Evolutionary conservation across 1,284 basidiomycete genomes (phyloP), one percentile per base, ranked within the genome.

Genomic region (Crepidotus sp.): DNA sequence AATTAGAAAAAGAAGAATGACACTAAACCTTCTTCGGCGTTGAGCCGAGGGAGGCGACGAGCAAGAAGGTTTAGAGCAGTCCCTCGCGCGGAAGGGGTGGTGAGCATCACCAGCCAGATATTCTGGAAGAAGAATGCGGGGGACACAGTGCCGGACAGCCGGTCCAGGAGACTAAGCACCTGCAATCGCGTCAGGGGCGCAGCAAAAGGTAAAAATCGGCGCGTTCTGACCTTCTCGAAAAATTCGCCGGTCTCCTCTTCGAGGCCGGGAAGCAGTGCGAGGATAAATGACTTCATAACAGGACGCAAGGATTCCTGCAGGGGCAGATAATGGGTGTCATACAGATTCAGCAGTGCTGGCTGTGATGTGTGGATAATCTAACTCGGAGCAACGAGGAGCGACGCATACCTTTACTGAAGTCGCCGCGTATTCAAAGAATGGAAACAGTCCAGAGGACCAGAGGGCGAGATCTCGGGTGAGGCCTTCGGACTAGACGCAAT

Each of bases 351-450:
- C 1, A 97, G 69, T 8, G 83, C 76, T 1, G 92, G 92, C 79
- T 94, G 41, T 22, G 37, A 40, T 27, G 39, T 25, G 18, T 21
- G 26, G 24, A 37, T 40, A 40, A 24, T 30, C 41, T n/a, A 40
- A 6, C 3, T 5, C 46, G 30, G 17, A 17, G 22, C 31, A 41
- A 42, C 1, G 31, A 32, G n/a, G 25, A 13, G 10, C 1, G n/a
- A 50, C 6, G 51, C 67, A 44, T 56, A 84, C 87, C 73, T 88
- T 88, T 46, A 95, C 92, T 15, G 91, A 93, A 5, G 93, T 98
- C 11, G 94, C 85, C 4, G 96, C 93, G 63, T 92, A 97, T 63
- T 97, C 92, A 60, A 98, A 98, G 76, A 98, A 98, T 0, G 96
- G 96, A 58, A 99, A 95, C 7, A 99, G 65, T 3, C 96, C 96